These are phyloP conservation scores for Pichia californica DNA, from an alignment of 805 yeast species.

Conservation along the genomic window DNA sequence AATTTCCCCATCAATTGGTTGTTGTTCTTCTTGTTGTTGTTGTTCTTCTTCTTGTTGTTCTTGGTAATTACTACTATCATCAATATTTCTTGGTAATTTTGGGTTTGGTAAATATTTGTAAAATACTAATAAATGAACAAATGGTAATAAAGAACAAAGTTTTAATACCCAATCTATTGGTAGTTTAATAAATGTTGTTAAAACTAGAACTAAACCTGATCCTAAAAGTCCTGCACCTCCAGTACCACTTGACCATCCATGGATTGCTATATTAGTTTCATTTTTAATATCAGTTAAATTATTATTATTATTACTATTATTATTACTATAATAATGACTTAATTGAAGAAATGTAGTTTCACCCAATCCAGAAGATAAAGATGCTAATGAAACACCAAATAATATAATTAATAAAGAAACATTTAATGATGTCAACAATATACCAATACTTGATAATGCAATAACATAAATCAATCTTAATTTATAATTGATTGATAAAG, in stretches of 20 bases:
- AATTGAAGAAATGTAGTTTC: slow-evolving; percentile 83
- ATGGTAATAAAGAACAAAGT: slow-evolving; percentile 40
- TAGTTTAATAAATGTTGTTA: slow-evolving; percentile 64
- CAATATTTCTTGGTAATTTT: too few relatives aligned
- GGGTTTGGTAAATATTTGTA: slow-evolving; percentile 24
- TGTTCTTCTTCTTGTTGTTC: too few relatives aligned
- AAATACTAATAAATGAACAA: slow-evolving; percentile 23
- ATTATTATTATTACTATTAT: neutral
- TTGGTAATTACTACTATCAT: slow-evolving; percentile 27
- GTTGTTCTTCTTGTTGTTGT: too few relatives aligned
- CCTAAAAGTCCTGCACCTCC: slow-evolving; percentile 95
- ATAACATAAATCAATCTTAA: slow-evolving; percentile 51
- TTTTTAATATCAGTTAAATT: neutral
- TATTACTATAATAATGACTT: slow-evolving; percentile 63
- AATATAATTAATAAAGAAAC: slow-evolving; percentile 36
- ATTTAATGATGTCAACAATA: slow-evolving; percentile 56
- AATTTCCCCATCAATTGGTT: neutral
- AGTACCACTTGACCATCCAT: slow-evolving; percentile 91
- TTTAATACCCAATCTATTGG: slow-evolving; percentile 50
- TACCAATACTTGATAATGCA: slow-evolving; percentile 58
- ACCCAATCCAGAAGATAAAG: slow-evolving; percentile 82
- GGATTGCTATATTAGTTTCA: slow-evolving; percentile 36
- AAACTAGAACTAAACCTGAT: slow-evolving; percentile 58
- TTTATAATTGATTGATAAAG: slow-evolving; percentile 32
- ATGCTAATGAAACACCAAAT: slow-evolving; percentile 71